A percentile compares a stretch with the other conserved stretches of the same genome.
phyloP scores from a whole-genome alignment of 306 rosid genomes.

The Canavalia gladiata region DNA sequence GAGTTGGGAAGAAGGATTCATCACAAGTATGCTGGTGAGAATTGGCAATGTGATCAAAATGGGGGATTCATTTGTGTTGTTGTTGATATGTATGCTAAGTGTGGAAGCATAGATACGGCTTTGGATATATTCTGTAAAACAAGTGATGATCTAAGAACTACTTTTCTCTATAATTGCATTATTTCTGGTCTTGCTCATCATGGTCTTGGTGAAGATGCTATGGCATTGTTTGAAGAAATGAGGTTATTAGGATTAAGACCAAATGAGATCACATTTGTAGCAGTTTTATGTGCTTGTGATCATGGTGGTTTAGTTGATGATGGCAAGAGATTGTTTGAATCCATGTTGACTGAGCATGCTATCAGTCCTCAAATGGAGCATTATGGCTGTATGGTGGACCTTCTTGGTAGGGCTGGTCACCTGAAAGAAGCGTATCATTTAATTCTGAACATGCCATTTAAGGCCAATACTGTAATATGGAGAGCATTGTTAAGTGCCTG shows the following conservation, averaged over 20 bases:
- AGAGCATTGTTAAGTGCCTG: constrained; percentile 57
- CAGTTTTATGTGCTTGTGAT: constrained; percentile 59
- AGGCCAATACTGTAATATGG: constrained; percentile 59
- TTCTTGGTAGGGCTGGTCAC: constrained; percentile 56
- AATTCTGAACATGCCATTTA: constrained; percentile 54
- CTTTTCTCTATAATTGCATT: constrained; percentile 53
- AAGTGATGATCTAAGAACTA: constrained; percentile 45
- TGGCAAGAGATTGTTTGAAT: constrained; percentile 55
- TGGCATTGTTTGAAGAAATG: constrained; percentile 53
- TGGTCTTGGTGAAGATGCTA: constrained; percentile 55
- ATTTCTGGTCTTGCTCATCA: constrained; percentile 66
- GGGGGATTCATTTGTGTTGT: constrained; percentile 49
- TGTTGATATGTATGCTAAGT: constrained; percentile 62
- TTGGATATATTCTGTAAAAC: constrained; percentile 53
- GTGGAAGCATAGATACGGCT: constrained; percentile 56
- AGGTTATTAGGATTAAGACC: constrained; percentile 47
- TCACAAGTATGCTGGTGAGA: constrained; percentile 51
- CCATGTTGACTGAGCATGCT: constrained; percentile 47
- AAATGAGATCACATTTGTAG: constrained; percentile 55
- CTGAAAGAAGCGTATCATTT: constrained; percentile 53
- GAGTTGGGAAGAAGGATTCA: constrained; percentile 61
- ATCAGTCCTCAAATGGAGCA: constrained; percentile 53
- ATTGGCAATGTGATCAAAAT: constrained; percentile 13
- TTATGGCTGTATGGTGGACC: constrained; percentile 66
- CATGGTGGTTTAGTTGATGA: constrained; percentile 60